Evolutionary conservation across 306 rosid species (phyloP), one percentile per base, ranked within the genome.

Genomic region (Trichosanthes truncata): DNA sequence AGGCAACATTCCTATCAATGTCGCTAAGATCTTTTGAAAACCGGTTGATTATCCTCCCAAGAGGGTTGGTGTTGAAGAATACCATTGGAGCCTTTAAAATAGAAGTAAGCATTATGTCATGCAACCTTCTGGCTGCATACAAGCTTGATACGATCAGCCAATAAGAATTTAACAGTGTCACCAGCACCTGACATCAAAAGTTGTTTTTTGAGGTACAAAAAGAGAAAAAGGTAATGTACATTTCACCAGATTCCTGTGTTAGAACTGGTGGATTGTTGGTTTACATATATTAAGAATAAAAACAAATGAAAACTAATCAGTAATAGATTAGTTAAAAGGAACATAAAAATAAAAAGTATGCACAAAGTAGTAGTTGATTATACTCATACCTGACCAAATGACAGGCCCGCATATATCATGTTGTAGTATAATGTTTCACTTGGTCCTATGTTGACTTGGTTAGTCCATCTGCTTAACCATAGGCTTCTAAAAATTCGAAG

Each of bases 1-100:
- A 81, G 75, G 98, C 97, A 80, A 94, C 97, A 83, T 56, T 91
- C 45, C 98, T 91, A 82, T 94, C 98, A 66, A 94, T 87, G 89
- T 94, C 98, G 52, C 98, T 93, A 7, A 92, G 90, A 89, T 94
- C 98, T 87, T 92, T 94, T 25, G 98, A 94, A 66, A 94, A 94
- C 81, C 97, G 86, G 83, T 94, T 92, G 82, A 94, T 90, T 78
- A 94, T 84, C 80, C 98, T 84, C 77, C 97, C 98, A n/a, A 92
- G 93, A 31, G 98, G 98, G 84, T 92, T 92, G 79, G 97, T 94
- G 14, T 94, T 92, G 86, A 94, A 94, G 80, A 94, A 94, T 36
- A 89, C 86, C 94, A 94, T 92, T 26, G 98, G 97, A 84, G 93
- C 96, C 86, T 89, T 89, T 82, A 93, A 81, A 18, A 93, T 89